A percentile compares a stretch with the other conserved stretches of the same genome.
Conservation (phyloP, 1,284 basidiomycete species). For the Ustilago curta region DNA sequence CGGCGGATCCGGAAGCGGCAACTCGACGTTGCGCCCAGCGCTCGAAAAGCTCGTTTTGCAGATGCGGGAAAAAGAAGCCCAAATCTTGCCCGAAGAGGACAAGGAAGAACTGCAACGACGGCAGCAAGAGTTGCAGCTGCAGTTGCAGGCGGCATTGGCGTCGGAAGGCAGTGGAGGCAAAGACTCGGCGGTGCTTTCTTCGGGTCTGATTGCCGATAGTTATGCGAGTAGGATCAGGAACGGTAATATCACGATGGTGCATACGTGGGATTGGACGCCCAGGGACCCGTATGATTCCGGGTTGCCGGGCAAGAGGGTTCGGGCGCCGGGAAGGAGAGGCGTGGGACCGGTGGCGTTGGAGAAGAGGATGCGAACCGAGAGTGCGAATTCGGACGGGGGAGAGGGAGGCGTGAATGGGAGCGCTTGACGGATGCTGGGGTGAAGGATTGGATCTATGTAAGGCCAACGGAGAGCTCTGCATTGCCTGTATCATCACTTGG, state of each 20-base stretch:
- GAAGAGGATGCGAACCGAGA: slow-evolving; percentile 33
- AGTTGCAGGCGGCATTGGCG: slow-evolving; percentile 47
- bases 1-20: slow-evolving; percentile 57
- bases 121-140: slow-evolving; percentile 53
- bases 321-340: slow-evolving; percentile 23
- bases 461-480: not conserved
- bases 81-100: slow-evolving; percentile 41
- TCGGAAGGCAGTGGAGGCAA: slow-evolving; percentile 39
- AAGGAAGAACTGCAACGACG: slow-evolving; percentile 48
- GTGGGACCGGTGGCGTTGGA: slow-evolving; percentile 38
- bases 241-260: slow-evolving; percentile 59
- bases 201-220: slow-evolving; percentile 47
- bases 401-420: slow-evolving; percentile 4
- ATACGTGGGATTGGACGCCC: slow-evolving; percentile 60
- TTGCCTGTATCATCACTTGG: too few relatives aligned
- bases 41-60: slow-evolving; percentile 53
- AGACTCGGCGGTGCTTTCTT: slow-evolving; percentile 32
- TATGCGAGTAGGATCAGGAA: slow-evolving; percentile 50
- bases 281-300: slow-evolving; percentile 47
- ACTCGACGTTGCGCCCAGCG: slow-evolving; percentile 55
- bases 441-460: not conserved
- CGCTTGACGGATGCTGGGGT: not conserved
- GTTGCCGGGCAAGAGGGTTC: slow-evolving; percentile 45
- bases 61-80: slow-evolving; percentile 47
- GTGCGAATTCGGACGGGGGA: slow-evolving; percentile 20